Evolutionary conservation across 441 rosid genomes (phyloP), one percentile per base, ranked within the genome.

Genomic region (Euphorbia schlechtendalii): DNA sequence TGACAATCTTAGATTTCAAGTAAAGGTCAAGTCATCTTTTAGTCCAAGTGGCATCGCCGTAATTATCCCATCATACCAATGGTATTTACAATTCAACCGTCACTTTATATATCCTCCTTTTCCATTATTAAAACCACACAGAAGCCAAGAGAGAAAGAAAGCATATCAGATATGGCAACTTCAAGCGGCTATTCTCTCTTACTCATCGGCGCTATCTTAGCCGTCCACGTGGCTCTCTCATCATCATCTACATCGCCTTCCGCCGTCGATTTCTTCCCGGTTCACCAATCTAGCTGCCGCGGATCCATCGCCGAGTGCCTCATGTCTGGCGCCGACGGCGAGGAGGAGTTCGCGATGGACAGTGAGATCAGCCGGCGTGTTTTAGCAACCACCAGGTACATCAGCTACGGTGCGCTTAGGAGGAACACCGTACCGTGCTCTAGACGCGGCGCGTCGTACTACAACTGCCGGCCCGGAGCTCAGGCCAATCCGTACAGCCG

Each of bases 401-500:
- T 93, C 63, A 84, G 97, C 90, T 93, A 93, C 73, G 96, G 91
- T 15, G 96, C 97, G 34, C 84, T 93, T 65, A 86, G 69, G 90
- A 85, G 80, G 83, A 81, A 88, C 83, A 77, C 76, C 14, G 99
- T 93, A 9, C 99, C 99, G 36, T 93, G 99, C 73, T 93, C 99
- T 10, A 80, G 88, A 4, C 90, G 99, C 36, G 97, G 99, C 4
- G 90, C 99, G 8, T 90, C 97, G 17, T 93, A 93, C 74, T 93
- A 93, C 83, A 90, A 90, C 70, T 93, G 99, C 75, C 73, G 63
- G 73, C 74, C 79, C 40, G 91, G 95, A 11, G 93, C 81, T 24
- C 89, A 83, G 81, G 86, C 96, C 49, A 93, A 93, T 61, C 99
- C 97, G 25, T 93, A 93, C 69, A 41, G 53, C 76, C 95, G 97